Base-by-base conservation (phyloP, 495 filamentous ascomycete genomes). In the Hyaloscypha finlandica region DNA sequence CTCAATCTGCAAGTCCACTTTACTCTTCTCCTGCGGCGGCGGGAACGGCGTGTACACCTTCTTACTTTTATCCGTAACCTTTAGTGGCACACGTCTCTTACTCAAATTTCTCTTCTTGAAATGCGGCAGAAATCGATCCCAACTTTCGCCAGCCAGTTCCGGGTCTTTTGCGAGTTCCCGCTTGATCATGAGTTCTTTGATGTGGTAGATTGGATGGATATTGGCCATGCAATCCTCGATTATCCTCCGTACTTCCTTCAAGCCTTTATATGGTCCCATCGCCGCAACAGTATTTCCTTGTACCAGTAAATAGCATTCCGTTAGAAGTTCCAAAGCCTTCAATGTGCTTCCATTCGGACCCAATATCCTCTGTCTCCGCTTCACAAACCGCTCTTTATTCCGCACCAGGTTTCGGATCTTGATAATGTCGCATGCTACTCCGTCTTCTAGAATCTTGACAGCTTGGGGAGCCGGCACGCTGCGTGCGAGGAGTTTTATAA, bases 131-230 rank as follows among this genome's bases (percentile, higher is more conserved):
- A 97, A 99, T 8, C 96, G 89, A 70, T 95, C 92, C 95, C 95
- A 99, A 71, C 89, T 93, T 77, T 98, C 92, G 72, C 89, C 81
- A 37, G 83, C 90, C 25, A 99, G 85, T 33, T 89, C 90, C 2
- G 94, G 94, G 74, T 98, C 94, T 78, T 97, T 97, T 58, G 90
- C 91, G n/a, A 99, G 83, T 79, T 99, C 96, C 32, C 94, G 90
- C 81, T 97, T 97, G 81, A 99, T 97, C 95, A 98, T 97, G 75
- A 98, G 85, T 76, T 97, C 94, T 81, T 99, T 99, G 81, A 99
- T 94, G 73, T 94, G 87, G 78, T 96, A 96, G 71, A 93, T 93
- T 2, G 91, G 90, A 75, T 96, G 93, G 69, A 97, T 88, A 76
- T 99, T 99, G 39, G 87, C 86, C 96, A 99, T 98, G 78, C 92